Conservation (phyloP, 2,329 filamentous ascomycete species). For the Didymella keratinophila region DNA sequence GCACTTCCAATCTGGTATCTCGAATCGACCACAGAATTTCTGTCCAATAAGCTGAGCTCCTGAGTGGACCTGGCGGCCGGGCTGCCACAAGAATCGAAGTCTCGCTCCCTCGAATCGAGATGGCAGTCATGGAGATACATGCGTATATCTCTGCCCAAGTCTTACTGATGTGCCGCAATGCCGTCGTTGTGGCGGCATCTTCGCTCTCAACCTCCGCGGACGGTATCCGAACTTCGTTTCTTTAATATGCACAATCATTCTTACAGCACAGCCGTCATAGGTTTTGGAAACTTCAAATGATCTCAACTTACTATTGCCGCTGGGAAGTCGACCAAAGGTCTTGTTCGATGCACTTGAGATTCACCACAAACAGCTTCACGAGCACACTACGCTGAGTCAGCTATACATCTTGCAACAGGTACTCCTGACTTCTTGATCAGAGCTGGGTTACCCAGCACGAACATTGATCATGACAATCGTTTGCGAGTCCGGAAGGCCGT, state of each 20-base stretch:
- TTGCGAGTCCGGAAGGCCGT: too few species aligned
- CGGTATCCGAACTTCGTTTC: not conserved
- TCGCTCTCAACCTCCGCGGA: not conserved
- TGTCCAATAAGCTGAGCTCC: not conserved
- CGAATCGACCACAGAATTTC: not conserved
- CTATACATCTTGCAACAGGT: not conserved
- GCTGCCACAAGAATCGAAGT: not conserved
- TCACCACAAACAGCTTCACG: not conserved
- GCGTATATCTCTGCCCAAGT: not conserved
- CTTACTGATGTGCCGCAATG: not conserved
- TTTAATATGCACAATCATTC: not conserved
- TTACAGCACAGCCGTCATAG: not conserved
- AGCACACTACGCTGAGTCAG: not conserved
- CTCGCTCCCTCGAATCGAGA: not conserved
- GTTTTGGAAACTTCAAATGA: not conserved
- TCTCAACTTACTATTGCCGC: too few species aligned
- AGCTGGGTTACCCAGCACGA: not conserved
- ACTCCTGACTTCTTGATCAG: not conserved
- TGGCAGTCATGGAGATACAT: not conserved
- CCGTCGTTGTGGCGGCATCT: not conserved
- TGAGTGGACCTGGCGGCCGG: not conserved
- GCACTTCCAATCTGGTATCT: too few species aligned
- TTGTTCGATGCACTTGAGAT: too few species aligned
- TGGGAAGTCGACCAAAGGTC: too few species aligned
- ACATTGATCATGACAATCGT: not conserved